Evolutionary conservation across 352 stramenopile species (phyloP).

Genomic region (Globisporangium ultimum): DNA sequence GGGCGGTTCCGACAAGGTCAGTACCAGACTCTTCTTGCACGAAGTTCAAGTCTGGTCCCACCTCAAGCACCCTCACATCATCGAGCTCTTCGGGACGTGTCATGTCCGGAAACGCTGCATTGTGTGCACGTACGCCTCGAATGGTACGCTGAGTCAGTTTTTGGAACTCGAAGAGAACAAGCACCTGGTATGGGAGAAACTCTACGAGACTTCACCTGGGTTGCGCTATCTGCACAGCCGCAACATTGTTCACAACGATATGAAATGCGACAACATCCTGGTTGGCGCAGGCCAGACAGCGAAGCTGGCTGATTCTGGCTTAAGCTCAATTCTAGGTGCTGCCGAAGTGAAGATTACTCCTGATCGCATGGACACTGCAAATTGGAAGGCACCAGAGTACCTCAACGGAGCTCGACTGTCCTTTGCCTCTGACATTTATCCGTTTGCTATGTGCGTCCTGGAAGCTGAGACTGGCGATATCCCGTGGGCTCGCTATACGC

Average conservation of each 20-base stretch:
- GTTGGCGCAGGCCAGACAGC: slow-evolving; percentile 34
- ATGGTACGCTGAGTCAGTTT: slow-evolving; percentile 26
- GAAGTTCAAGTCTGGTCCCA: slow-evolving; percentile 26
- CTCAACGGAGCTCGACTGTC: slow-evolving; percentile 15
- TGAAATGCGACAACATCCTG: slow-evolving; percentile 85
- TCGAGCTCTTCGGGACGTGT: slow-evolving; percentile 28
- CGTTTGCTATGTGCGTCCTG: slow-evolving; percentile 35
- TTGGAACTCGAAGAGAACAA: slow-evolving; percentile 7
- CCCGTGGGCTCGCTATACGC: too few relatives aligned
- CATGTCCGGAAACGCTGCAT: slow-evolving; percentile 28
- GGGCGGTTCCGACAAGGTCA: slow-evolving; percentile 5
- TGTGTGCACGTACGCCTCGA: slow-evolving; percentile 22
- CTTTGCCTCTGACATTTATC: slow-evolving; percentile 32
- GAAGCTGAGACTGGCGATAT: slow-evolving; percentile 19
- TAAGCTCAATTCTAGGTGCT: slow-evolving; percentile 6
- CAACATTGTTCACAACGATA: slow-evolving; percentile 68
- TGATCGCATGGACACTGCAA: slow-evolving; percentile 15
- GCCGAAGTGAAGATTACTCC: slow-evolving; percentile 1
- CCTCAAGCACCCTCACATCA: slow-evolving; percentile 27
- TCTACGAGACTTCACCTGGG: slow-evolving; percentile 20
- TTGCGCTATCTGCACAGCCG: slow-evolving; percentile 27
- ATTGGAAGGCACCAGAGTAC: slow-evolving; percentile 32
- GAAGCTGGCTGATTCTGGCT: slow-evolving; percentile 35
- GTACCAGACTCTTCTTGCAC: slow-evolving; percentile 14
- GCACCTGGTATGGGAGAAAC: neutral